A percentile compares a stretch with the other conserved stretches of the same genome.
Evolutionary conservation across 805 yeast genomes (phyloP).

Genomic region (Metschnikowia lunata): DNA sequence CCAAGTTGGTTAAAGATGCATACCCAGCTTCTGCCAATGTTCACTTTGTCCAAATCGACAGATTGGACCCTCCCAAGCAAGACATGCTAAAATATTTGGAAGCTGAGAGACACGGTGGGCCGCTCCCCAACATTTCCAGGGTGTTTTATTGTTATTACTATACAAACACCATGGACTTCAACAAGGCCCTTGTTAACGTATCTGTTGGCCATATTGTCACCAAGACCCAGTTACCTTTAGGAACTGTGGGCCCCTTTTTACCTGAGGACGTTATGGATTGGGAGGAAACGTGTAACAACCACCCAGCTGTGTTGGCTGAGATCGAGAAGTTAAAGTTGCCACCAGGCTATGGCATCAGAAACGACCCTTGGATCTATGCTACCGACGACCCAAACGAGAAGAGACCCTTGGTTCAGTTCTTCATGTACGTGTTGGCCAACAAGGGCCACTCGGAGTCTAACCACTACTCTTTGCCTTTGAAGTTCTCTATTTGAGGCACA

Average conservation of each 20-base stretch:
- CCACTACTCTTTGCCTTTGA: constrained; percentile 71
- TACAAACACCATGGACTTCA: constrained; percentile 47
- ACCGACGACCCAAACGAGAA: constrained; percentile 60
- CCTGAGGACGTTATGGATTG: constrained; percentile 57
- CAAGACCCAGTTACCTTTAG: constrained; percentile 51
- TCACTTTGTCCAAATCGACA: constrained; percentile 64
- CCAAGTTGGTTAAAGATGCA: constrained; percentile 58
- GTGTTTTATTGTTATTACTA: constrained; percentile 69
- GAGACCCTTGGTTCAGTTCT: constrained; percentile 65
- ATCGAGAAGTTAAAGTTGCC: constrained; percentile 66
- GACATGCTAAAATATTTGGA: constrained; percentile 64
- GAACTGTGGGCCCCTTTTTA: constrained; percentile 66
- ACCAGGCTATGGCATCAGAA: constrained; percentile 46
- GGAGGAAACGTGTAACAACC: constrained; percentile 47
- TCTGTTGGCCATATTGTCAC: constrained; percentile 59
- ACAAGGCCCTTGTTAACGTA: constrained; percentile 70
- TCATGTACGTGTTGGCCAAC: constrained; percentile 67
- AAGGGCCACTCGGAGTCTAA: constrained; percentile 64
- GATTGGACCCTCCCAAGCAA: constrained; percentile 75
- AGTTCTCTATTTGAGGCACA: constrained; percentile 64
- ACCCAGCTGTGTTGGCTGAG: constrained; percentile 60
- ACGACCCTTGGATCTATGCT: constrained; percentile 87
- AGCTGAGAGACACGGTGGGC: constrained; percentile 50
- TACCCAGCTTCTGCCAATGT: constrained; percentile 49
- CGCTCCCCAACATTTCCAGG: constrained; percentile 60